These are phyloP conservation scores for Acanthamoeba healyi DNA, from an alignment of 208 protist genomes.

Conservation along the genomic window DNA sequence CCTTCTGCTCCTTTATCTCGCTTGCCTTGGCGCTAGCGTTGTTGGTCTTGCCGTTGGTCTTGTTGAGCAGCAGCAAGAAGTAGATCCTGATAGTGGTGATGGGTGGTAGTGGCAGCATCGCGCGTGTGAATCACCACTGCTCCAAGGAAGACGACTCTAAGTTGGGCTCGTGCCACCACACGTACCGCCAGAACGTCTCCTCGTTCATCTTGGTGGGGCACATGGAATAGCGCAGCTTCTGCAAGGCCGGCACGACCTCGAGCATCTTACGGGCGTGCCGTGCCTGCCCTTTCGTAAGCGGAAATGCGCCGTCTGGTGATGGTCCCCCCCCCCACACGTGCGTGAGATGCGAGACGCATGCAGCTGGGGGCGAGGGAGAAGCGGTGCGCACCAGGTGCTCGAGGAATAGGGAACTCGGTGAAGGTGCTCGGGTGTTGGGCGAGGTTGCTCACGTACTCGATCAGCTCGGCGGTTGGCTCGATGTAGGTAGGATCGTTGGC, in stretches of 20 bases:
- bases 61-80: slow-evolving; percentile 36
- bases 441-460: slow-evolving; percentile 38
- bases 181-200: slow-evolving; percentile 50
- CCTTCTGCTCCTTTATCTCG: not conserved
- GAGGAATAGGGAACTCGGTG: slow-evolving; percentile 43
- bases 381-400: not conserved
- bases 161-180: not conserved
- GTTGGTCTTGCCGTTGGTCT: slow-evolving; percentile 20
- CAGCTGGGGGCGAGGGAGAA: too few species aligned
- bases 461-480: slow-evolving; percentile 1
- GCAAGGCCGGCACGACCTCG: slow-evolving; percentile 6
- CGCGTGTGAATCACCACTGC: not conserved
- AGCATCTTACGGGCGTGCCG: slow-evolving; percentile 25
- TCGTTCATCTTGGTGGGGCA: slow-evolving; percentile 50
- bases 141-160: not conserved
- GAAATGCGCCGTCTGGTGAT: not conserved
- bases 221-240: slow-evolving; percentile 57
- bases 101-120: not conserved
- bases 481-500: slow-evolving; percentile 22
- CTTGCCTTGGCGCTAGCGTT: too few species aligned
- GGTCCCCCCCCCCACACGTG: not conserved
- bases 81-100: too few species aligned
- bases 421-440: slow-evolving; percentile 49
- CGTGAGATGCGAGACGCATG: not conserved
- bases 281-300: not conserved